phyloP scores from a whole-genome alignment of 2,329 filamentous ascomycete species.

The Colletotrichum viniferum region DNA sequence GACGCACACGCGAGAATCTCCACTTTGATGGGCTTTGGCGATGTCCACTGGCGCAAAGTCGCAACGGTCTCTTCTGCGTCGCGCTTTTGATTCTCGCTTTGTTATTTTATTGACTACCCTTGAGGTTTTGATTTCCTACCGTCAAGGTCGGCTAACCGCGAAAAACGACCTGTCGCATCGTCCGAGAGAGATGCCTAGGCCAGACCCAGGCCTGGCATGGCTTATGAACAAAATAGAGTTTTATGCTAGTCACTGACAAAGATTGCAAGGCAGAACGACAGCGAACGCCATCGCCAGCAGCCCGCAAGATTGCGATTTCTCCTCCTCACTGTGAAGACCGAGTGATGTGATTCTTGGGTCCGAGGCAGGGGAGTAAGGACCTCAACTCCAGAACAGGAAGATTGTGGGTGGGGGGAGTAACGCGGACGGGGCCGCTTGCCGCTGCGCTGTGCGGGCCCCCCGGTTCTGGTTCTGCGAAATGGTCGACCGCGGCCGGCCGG shows the following conservation, averaged over 20 bases:
- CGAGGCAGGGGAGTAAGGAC: neutral
- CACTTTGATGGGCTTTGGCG: neutral
- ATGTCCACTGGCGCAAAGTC: neutral
- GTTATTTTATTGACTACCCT: neutral
- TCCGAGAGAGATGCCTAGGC: neutral
- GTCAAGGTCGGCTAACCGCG: neutral
- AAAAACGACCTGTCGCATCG: conserved; percentile 7
- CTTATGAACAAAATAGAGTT: neutral
- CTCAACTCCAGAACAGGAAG: neutral
- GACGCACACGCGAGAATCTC: neutral
- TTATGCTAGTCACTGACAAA: neutral
- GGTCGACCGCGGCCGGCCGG: neutral
- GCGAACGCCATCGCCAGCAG: neutral
- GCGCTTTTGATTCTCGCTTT: neutral
- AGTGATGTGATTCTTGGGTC: neutral
- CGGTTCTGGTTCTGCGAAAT: neutral
- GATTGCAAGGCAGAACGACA: neutral
- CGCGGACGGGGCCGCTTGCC: conserved; percentile 12
- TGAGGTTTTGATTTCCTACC: neutral
- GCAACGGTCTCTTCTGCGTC: neutral
- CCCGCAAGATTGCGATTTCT: neutral
- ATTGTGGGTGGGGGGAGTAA: neutral
- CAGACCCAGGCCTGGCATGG: neutral
- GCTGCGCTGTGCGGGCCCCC: neutral
- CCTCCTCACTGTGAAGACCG: neutral